Evolutionary conservation across 768 basidiomycete species (phyloP).

Genomic region (Pisolithus albus): DNA sequence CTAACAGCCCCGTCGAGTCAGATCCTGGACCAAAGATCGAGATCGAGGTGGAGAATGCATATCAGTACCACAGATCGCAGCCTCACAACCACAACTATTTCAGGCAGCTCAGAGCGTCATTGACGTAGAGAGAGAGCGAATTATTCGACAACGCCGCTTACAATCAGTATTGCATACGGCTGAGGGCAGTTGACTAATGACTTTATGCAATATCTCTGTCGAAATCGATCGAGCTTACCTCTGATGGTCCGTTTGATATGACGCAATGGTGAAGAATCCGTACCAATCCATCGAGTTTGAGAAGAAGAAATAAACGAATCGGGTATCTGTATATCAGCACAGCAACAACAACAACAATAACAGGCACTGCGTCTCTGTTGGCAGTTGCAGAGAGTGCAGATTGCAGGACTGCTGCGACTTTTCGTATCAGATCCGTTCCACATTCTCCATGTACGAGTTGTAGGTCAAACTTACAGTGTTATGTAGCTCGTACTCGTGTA

Average conservation of each 20-base stretch:
- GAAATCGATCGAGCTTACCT: constrained; percentile 20
- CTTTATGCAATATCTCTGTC: constrained; percentile 56
- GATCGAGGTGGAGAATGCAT: constrained; percentile 28
- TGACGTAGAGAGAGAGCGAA: not conserved
- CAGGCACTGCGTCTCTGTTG: too few relatives aligned
- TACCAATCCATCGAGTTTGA: not conserved
- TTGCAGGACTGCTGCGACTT: too few relatives aligned
- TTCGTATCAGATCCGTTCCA: too few relatives aligned
- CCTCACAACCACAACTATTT: constrained; percentile 23
- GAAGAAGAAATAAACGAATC: constrained; percentile 36
- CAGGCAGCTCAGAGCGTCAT: constrained; percentile 12
- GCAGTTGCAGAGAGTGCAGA: too few relatives aligned
- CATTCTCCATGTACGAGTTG: too few relatives aligned
- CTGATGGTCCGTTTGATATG: constrained; percentile 35
- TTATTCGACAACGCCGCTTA: not conserved
- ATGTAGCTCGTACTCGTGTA: too few relatives aligned
- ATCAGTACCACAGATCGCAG: constrained; percentile 32
- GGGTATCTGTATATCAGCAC: constrained; percentile 26
- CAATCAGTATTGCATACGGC: constrained; percentile 43
- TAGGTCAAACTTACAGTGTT: too few relatives aligned
- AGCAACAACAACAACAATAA: too few relatives aligned
- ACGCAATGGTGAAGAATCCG: constrained; percentile 31
- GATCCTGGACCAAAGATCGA: constrained; percentile 32
- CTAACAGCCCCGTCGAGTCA: not conserved
- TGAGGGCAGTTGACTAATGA: constrained; percentile 55